Conservation (phyloP, 2,329 filamentous ascomycete species). For the Venturia nashicola region DNA sequence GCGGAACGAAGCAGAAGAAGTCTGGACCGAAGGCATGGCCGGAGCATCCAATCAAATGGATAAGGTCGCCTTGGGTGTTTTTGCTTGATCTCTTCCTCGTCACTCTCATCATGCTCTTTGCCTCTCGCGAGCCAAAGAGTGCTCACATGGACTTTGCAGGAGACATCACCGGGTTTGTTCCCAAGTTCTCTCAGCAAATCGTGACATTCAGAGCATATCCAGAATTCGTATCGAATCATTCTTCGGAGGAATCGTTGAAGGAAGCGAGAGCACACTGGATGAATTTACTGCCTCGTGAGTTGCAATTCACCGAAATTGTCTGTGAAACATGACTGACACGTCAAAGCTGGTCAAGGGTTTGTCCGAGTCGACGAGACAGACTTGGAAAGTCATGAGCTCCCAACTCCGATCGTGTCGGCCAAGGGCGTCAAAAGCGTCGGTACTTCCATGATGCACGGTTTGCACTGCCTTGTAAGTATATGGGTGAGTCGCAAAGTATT, state of each 20-base stretch:
- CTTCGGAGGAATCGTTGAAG: conserved; percentile 1
- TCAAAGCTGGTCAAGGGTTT: conserved; percentile 8
- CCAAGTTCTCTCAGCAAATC: not conserved
- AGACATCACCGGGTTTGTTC: conserved; percentile 7
- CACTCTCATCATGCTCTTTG: conserved; percentile 4
- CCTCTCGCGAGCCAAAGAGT: not conserved
- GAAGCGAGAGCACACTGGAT: conserved; percentile 6
- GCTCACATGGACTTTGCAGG: not conserved
- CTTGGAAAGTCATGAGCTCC: conserved; percentile 1
- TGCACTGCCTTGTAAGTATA: conserved; percentile 9
- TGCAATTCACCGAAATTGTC: no score
- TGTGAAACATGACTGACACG: not conserved
- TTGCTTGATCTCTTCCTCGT: conserved; percentile 2
- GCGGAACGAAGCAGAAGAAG: not conserved
- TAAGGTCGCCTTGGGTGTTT: conserved; percentile 7
- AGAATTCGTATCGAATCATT: conserved; percentile 9
- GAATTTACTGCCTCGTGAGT: conserved; percentile 7
- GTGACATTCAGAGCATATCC: conserved; percentile 4
- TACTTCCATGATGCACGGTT: conserved; percentile 10
- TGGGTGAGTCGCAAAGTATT: not conserved
- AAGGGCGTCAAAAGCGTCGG: conserved; percentile 5
- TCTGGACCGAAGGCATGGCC: not conserved
- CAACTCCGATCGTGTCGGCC: conserved; percentile 5
- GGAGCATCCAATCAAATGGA: not conserved
- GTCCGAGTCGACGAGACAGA: not conserved